Evolutionary conservation across 2,329 filamentous ascomycete genomes (phyloP), one percentile per base, ranked within the genome.

Genomic region (Diaporthe caulivora): DNA sequence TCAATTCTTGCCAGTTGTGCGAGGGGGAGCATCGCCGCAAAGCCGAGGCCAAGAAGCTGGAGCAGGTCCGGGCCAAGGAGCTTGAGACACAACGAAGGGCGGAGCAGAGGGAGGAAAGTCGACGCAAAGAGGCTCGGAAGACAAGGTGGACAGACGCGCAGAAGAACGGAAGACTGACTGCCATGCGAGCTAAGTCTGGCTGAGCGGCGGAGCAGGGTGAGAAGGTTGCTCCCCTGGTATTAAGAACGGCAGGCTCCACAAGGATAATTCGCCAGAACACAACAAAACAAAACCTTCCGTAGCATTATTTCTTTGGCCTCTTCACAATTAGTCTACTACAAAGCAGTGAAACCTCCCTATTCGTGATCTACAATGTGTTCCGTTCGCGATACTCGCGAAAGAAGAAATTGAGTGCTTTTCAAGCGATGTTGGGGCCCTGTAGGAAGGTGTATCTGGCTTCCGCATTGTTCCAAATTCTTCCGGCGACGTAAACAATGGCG

Each of bases 341-440:
- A 9, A 9, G 5, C 9, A 5, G 9, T 34, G 34, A 34, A 9
- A 9, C 34, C 5, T 9, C 9, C 34, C 34, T 40, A 40, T 9
- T 2, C 11, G 7, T 40, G 37, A 40, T 40, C 37, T 40, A 40
- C 11, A 10, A 13, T 40, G 37, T 8, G 6, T 40, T 10, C 37
- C 7, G 7, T 40, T 10, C 7, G 6, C 13, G 37, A 40, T 9
- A 2, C 11, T 10, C 2, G 6, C 6, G 7, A 40, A 13, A 9
- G 11, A 40, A 9, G 2, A 13, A 40, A 40, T 40, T 40, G 37
- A 40, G 6, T 13, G 37, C 9, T 34, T 5, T 5, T 34, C 10
- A 9, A 4, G 2, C 7, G 17, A 1, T 26, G 29, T 10, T 29
- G 0, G 4, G 5, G 17, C 5, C 1, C 15, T 4, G 5, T 11